Percentiles rank a stretch among this genome's conserved stretches.
phyloP scores from a whole-genome alignment of 768 basidiomycete species.

The Phaeotremella fagi region DNA sequence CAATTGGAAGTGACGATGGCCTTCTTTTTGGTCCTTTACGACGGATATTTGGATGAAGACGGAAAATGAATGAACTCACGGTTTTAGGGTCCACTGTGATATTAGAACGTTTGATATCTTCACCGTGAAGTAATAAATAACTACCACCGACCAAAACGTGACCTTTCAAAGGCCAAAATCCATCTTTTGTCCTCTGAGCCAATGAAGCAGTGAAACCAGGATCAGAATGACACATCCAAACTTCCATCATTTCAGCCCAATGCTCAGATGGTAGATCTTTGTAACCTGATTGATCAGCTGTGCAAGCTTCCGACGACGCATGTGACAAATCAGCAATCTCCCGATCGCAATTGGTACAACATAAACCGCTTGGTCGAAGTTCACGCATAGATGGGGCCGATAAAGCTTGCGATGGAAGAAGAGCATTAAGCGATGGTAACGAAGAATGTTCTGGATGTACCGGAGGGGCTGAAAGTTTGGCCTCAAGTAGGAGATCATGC shows the following conservation, averaged over 20 bases:
- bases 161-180: constrained; percentile 71
- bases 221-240: constrained; percentile 96
- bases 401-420: constrained; percentile 22
- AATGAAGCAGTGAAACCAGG: constrained; percentile 73
- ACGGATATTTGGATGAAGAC: constrained; percentile 13
- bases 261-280: constrained; percentile 90
- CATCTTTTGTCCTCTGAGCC: constrained; percentile 56
- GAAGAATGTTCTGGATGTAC: not conserved
- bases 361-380: constrained; percentile 17
- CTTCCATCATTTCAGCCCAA: constrained; percentile 94
- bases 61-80: no score
- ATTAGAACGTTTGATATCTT: constrained; percentile 57
- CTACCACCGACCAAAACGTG: constrained; percentile 84
- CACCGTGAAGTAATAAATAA: constrained; percentile 72
- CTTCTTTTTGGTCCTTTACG: constrained; percentile 81
- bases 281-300: constrained; percentile 51
- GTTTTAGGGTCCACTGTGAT: constrained; percentile 49
- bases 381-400: constrained; percentile 27
- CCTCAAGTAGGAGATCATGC: constrained; percentile 23
- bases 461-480: constrained; percentile 16
- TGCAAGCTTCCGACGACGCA: not conserved
- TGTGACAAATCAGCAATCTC: constrained; percentile 11
- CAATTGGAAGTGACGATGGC: constrained; percentile 72
- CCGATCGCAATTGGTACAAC: constrained; percentile 31
- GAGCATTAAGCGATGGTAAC: constrained; percentile 15